Conservation (phyloP, 805 yeast genomes). For the Monosporozyma aerobia region DNA sequence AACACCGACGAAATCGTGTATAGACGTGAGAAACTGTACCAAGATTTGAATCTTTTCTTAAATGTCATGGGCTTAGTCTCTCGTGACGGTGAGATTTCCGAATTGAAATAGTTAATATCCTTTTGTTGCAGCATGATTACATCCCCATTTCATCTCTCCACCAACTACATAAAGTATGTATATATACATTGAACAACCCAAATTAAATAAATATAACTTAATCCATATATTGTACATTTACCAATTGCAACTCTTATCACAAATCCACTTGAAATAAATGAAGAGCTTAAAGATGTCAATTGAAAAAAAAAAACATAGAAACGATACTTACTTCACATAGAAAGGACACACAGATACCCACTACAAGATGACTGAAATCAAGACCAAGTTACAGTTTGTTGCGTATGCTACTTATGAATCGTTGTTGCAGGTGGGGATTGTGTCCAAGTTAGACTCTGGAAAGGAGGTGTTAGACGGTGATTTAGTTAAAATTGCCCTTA, state of each 20-base stretch:
- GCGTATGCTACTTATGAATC: not conserved
- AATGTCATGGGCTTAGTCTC: slow-evolving; percentile 96
- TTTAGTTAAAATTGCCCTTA: not conserved
- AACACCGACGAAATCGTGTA: slow-evolving; percentile 35
- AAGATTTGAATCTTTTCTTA: slow-evolving; percentile 80
- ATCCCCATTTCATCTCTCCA: not conserved
- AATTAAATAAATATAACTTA: not conserved
- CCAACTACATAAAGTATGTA: not conserved
- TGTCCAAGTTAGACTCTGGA: not conserved
- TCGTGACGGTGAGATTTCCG: slow-evolving; percentile 79
- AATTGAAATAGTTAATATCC: slow-evolving; percentile 37
- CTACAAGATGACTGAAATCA: not conserved
- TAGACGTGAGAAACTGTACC: slow-evolving; percentile 52
- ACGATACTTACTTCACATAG: not conserved
- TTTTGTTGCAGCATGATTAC: not conserved
- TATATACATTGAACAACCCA: not conserved
- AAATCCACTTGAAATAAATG: too few species aligned
- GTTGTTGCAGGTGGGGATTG: not conserved
- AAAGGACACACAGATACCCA: not conserved
- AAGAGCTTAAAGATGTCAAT: not conserved
- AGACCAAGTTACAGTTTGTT: not conserved
- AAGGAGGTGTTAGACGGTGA: not conserved
- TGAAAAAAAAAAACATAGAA: not conserved
- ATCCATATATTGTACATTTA: not conserved
- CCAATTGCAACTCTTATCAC: not conserved